Conservation (phyloP, 108 stramenopile species). For the Chaetoceros tenuissimus region DNA sequence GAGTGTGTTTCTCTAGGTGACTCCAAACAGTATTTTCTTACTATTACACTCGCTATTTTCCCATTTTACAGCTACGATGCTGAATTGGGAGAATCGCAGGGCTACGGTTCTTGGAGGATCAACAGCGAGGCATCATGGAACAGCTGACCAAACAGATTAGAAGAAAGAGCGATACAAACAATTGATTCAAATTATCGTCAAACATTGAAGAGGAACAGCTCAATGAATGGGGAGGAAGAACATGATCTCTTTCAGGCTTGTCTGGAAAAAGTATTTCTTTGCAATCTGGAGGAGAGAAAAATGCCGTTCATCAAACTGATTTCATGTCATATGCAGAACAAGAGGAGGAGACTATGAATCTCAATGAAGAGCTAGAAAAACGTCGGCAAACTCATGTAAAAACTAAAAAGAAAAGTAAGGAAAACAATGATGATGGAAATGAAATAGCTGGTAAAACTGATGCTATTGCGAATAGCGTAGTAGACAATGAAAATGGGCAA, state of each 20-base stretch:
- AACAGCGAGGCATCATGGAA: neutral
- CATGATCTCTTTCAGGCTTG: conserved; percentile 33
- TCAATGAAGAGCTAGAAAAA: conserved; percentile 15
- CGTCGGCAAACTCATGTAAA: conserved; percentile 48
- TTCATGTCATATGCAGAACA: conserved; percentile 77
- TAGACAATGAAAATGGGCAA: conserved; percentile 1
- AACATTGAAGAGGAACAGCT: conserved; percentile 1
- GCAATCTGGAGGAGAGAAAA: conserved; percentile 33
- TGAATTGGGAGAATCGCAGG: conserved; percentile 56
- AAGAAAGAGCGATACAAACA: conserved; percentile 4
- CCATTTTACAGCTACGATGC: too few species aligned
- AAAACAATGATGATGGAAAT: conserved; percentile 16
- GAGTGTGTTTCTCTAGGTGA: too few species aligned
- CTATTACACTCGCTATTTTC: too few species aligned
- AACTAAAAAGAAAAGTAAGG: conserved; percentile 20
- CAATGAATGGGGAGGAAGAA: conserved; percentile 12
- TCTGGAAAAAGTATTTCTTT: conserved; percentile 58
- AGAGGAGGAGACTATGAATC: too few species aligned
- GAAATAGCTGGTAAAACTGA: neutral
- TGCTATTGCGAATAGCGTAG: too few species aligned
- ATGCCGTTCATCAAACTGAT: conserved; percentile 41
- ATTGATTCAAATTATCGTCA: conserved; percentile 55
- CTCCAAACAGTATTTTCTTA: too few species aligned
- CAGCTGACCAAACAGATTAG: conserved; percentile 5
- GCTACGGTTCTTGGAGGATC: neutral